These are phyloP conservation scores for Cornus florida DNA, from an alignment of 148 eudicot genomes.

Conservation along the genomic window DNA sequence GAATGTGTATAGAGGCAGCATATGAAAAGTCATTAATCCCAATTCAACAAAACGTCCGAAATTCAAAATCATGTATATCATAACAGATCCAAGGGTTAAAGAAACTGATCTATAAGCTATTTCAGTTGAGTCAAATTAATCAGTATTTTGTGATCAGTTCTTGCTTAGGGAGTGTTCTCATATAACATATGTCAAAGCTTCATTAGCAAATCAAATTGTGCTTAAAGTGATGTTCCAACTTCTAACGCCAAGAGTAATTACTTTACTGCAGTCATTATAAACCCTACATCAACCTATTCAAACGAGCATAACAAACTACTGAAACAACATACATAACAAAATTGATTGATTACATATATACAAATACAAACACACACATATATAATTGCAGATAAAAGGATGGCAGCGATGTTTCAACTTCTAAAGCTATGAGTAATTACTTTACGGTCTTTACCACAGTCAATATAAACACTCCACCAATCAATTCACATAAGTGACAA, in stretches of 20 bases:
- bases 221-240: background rate
- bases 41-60: background rate
- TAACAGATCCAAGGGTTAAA: background rate
- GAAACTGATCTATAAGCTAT: background rate
- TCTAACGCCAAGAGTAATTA: background rate
- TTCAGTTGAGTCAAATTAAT: background rate
- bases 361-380: too few species aligned
- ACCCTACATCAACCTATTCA: background rate
- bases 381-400: background rate
- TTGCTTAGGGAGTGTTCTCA: background rate
- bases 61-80: background rate
- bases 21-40: background rate
- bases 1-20: too few species aligned
- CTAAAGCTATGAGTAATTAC: too few species aligned
- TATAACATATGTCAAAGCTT: background rate
- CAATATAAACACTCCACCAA: too few species aligned
- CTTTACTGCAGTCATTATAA: background rate
- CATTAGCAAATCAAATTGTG: background rate
- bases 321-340: slow-evolving; percentile 1
- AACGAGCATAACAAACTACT: too few species aligned
- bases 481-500: too few species aligned
- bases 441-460: too few species aligned
- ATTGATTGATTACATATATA: background rate
- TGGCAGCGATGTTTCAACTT: too few species aligned
- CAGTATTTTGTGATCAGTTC: background rate